phyloP scores from a whole-genome alignment of 2,329 filamentous ascomycete species.

The Claviceps maximensis region DNA sequence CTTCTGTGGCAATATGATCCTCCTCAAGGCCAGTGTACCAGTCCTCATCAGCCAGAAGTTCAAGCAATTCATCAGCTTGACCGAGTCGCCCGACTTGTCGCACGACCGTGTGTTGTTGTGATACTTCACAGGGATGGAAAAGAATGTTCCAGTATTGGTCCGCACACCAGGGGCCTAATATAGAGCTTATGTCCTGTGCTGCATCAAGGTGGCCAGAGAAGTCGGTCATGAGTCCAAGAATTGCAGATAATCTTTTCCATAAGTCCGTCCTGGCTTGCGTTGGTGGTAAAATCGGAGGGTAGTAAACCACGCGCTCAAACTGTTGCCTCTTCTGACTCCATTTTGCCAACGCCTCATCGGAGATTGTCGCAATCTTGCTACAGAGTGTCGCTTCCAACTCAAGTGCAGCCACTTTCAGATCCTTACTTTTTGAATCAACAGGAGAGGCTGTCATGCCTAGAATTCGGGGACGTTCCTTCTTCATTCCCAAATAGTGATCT shows the following conservation, averaged over 20 bases:
- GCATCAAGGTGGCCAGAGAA: constrained; percentile 47
- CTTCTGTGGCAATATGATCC: neutral
- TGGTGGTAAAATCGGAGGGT: constrained; percentile 30
- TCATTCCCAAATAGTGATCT: constrained; percentile 56
- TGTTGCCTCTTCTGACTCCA: constrained; percentile 15
- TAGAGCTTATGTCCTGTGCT: constrained; percentile 44
- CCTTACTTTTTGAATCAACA: constrained; percentile 60
- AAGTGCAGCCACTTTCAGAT: constrained; percentile 55
- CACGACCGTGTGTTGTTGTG: constrained; percentile 40
- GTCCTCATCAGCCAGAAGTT: neutral
- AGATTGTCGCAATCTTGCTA: constrained; percentile 67
- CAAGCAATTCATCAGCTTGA: neutral
- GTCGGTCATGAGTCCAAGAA: constrained; percentile 26
- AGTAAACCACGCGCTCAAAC: constrained; percentile 38
- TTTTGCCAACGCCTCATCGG: constrained; percentile 22
- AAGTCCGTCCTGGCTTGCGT: constrained; percentile 48
- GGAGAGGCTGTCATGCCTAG: constrained; percentile 97
- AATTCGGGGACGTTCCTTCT: constrained; percentile 52
- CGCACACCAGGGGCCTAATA: constrained; percentile 72
- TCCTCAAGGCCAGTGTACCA: neutral
- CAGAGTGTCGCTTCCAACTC: constrained; percentile 68
- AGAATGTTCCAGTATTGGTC: constrained; percentile 64
- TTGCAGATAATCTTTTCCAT: constrained; percentile 38
- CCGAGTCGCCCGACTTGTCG: neutral
- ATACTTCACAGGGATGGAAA: constrained; percentile 50